A percentile compares a stretch with the other conserved stretches of the same genome.
These are phyloP conservation scores for Zizania latifolia DNA, from an alignment of 176 grass and related monocot species.

Conservation along the genomic window DNA sequence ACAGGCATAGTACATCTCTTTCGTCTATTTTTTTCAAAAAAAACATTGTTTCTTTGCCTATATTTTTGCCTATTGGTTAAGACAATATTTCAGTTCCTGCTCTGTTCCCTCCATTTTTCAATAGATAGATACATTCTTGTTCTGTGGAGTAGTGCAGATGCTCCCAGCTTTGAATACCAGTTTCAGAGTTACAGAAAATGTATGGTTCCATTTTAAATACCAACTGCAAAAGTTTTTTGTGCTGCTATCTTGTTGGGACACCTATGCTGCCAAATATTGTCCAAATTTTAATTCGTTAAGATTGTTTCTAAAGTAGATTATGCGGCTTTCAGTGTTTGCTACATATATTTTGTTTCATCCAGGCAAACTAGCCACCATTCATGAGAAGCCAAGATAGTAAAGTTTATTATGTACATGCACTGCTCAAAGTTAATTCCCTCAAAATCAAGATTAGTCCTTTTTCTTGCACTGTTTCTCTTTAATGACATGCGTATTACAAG, in stretches of 20 bases:
- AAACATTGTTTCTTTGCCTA: background rate
- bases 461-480: background rate
- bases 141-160: slow-evolving; percentile 11
- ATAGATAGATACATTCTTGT: slow-evolving; percentile 4
- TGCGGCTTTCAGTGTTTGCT: background rate
- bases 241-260: slow-evolving; percentile 13
- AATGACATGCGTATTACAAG: background rate
- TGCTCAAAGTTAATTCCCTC: background rate
- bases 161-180: slow-evolving; percentile 19
- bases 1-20: background rate
- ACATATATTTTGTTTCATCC: background rate
- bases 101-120: background rate
- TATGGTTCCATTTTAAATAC: slow-evolving; percentile 19
- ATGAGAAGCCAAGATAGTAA: background rate
- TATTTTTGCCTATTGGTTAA: slow-evolving; percentile 24
- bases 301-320: background rate
- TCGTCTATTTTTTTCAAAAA: background rate
- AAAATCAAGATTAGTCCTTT: background rate
- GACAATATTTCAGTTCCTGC: background rate
- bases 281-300: background rate
- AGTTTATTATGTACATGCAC: background rate
- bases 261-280: slow-evolving; percentile 11
- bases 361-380: background rate
- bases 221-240: slow-evolving; percentile 9
- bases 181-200: slow-evolving; percentile 10